Conservation (phyloP, 1,284 basidiomycete genomes). For the Cryptococcus neoformans region DNA sequence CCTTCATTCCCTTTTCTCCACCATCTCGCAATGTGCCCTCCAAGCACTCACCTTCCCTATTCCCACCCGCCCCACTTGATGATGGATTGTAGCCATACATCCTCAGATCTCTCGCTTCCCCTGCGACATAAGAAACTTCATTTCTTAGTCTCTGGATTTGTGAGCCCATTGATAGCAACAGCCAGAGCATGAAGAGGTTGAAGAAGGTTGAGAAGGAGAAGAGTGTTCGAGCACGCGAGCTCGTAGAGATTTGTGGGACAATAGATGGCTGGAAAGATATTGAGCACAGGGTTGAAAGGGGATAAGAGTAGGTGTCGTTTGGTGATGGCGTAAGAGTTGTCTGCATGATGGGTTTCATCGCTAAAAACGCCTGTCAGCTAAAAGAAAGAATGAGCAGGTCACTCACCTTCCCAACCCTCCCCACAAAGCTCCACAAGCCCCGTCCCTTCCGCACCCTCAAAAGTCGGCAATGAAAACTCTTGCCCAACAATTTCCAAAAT, state of each 20-base stretch:
- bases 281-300: slow-evolving; percentile 3
- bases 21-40: not conserved
- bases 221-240: slow-evolving; percentile 6
- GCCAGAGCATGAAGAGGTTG: slow-evolving; percentile 34
- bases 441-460: slow-evolving; percentile 12
- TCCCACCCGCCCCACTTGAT: not conserved
- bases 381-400: not conserved
- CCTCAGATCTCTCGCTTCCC: slow-evolving; percentile 38
- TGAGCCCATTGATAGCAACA: slow-evolving; percentile 30
- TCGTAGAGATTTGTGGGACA: not conserved
- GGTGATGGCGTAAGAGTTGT: slow-evolving; percentile 13
- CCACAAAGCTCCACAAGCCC: slow-evolving; percentile 26
- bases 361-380: not conserved
- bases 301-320: slow-evolving; percentile 7
- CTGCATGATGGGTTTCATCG: slow-evolving; percentile 1
- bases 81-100: slow-evolving; percentile 15
- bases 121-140: slow-evolving; percentile 36
- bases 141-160: slow-evolving; percentile 34
- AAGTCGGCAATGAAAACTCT: slow-evolving; percentile 20
- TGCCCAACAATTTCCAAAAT: slow-evolving; percentile 20
- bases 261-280: not conserved
- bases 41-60: not conserved
- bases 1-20: not conserved
- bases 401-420: slow-evolving; percentile 32
- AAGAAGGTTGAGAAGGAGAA: slow-evolving; percentile 27